These are phyloP conservation scores for Ceratobasidium sp. DNA, from an alignment of 1,284 basidiomycete species.

Conservation along the genomic window DNA sequence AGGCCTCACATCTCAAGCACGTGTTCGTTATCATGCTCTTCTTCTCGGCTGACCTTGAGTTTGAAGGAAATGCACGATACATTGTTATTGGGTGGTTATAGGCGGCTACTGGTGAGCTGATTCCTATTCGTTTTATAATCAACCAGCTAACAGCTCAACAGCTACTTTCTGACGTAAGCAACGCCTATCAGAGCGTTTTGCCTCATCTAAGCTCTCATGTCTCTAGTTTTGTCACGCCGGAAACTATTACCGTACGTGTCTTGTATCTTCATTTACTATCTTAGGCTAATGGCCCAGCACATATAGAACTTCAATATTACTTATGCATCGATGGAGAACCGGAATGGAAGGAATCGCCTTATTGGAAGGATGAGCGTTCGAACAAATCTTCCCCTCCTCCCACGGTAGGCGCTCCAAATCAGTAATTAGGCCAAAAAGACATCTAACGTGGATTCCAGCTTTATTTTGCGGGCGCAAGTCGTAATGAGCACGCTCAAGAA, in stretches of 20 bases:
- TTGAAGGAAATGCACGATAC: background rate
- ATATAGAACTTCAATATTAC: background rate
- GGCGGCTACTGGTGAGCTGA: background rate
- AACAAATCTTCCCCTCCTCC: background rate
- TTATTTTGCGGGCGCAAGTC: background rate
- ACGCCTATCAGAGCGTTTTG: too few relatives aligned
- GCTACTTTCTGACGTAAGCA: conserved; percentile 8
- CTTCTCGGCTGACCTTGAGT: background rate
- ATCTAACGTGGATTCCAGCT: background rate
- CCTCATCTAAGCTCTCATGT: background rate
- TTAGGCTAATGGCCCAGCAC: background rate
- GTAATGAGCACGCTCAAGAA: background rate
- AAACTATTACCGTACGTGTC: background rate
- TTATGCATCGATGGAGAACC: background rate
- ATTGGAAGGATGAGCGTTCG: background rate
- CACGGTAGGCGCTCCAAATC: background rate
- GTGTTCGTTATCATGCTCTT: background rate
- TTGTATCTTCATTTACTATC: background rate
- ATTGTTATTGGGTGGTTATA: background rate
- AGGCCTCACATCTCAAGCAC: conserved; percentile 1
- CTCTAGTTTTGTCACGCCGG: conserved; percentile 15
- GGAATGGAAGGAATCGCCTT: background rate
- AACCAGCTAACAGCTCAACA: background rate
- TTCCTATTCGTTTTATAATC: background rate
- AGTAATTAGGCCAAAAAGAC: background rate